Evolutionary conservation across 2,329 filamentous ascomycete species (phyloP), one percentile per base, ranked within the genome.

Genomic region (Verticillium longisporum): DNA sequence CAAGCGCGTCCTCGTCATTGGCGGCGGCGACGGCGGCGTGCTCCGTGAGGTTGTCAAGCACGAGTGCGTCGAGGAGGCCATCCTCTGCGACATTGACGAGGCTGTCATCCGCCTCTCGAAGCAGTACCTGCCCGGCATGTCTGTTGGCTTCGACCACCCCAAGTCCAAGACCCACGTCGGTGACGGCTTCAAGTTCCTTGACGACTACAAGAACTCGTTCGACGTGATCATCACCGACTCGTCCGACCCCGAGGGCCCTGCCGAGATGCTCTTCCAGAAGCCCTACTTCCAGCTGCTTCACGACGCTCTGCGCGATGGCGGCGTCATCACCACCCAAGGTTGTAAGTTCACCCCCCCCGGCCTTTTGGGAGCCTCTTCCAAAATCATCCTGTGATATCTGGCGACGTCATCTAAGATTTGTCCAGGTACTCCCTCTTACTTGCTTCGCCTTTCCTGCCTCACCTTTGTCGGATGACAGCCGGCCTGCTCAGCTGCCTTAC

Each of bases 311-410:
- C 88, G 91, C 68, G 92, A 97, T 72, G 94, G 93, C 79, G 95
- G 95, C 82, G 92, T 99, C 74, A 98, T 99, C 81, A 94, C 92
- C 80, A 99, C 95, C 75, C 95, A 99, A 97, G 95, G 95, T 99
- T 96, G 92, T 96, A 92, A 86, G 92, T 91, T 83, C 87, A 36
- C 5, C 6, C 5, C 33, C 33, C 88, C 88, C 82, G n/a, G n/a
- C 84, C 75, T 77, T 70, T 74, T 72, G 62, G 55, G 41, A 55
- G 57, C 41, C 18, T n/a, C 6, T 11, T 21, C 11, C 53, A 21
- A 59, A n/a, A n/a, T n/a, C n/a, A 32, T 33, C 38, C 34, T 34
- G 15, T 6, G 21, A 18, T 50, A 50, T 50, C 41, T 50, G 41
- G 41, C 41, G 41, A 50, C 41, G 41, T 33, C 57, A 38, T 59